Conservation (phyloP, 129 eudicot genomes). For the Centella asiatica region DNA sequence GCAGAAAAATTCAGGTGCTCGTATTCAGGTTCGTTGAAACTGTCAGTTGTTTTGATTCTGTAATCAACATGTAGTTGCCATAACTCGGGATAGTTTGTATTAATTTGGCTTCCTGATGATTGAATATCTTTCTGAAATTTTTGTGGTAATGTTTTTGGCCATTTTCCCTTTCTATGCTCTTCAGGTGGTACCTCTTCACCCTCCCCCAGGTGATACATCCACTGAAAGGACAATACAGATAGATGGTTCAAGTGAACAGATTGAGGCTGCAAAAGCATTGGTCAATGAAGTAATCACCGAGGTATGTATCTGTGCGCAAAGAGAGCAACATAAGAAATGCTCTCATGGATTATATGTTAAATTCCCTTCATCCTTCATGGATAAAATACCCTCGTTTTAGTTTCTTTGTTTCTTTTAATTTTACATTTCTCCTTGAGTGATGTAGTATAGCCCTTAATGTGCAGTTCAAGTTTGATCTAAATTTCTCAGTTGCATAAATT, state of each 20-base stretch:
- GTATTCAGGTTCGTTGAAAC: conserved; percentile 60
- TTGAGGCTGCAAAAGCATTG: conserved; percentile 85
- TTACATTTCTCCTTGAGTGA: not conserved
- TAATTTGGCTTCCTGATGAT: not conserved
- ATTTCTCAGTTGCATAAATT: not conserved
- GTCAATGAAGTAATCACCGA: conserved; percentile 85
- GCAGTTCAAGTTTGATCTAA: not conserved
- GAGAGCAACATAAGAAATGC: conserved; percentile 21
- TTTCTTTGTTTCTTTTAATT: not conserved
- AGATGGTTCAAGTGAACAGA: conserved; percentile 83
- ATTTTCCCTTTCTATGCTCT: not conserved
- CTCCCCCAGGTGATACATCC: conserved; percentile 79
- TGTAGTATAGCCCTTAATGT: not conserved
- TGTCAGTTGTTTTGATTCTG: not conserved
- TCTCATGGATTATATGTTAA: conserved; percentile 13
- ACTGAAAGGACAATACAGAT: conserved; percentile 82
- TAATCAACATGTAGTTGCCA: not conserved
- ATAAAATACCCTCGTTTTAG: not conserved
- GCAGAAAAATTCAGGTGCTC: conserved; percentile 90
- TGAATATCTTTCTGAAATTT: not conserved
- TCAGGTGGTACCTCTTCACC: conserved; percentile 91
- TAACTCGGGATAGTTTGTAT: not conserved
- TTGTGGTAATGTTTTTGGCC: not conserved
- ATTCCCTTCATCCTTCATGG: not conserved
- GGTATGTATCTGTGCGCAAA: conserved; percentile 53